phyloP scores from a whole-genome alignment of 2,329 filamentous ascomycete genomes.

The Colletotrichum lindemuthianum region DNA sequence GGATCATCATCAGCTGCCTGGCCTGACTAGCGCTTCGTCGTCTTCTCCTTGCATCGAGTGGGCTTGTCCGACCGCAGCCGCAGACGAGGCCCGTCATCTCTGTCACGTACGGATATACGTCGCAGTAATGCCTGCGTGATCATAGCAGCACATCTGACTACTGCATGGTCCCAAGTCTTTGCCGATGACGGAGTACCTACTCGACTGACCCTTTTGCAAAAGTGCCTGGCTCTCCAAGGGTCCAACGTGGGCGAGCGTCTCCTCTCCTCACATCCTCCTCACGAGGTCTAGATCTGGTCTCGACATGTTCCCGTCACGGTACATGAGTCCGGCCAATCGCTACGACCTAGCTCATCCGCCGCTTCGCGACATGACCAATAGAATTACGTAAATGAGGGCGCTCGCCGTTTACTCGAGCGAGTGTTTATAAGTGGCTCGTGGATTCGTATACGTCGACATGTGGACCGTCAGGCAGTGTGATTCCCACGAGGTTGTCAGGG shows the following conservation, averaged over 20 bases:
- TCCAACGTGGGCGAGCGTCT: conserved; percentile 3
- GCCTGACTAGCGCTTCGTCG: not conserved
- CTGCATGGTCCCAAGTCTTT: too few species aligned
- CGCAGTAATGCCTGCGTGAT: too few species aligned
- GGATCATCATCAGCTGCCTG: conserved; percentile 5
- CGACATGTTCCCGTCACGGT: conserved; percentile 8
- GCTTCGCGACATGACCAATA: conserved; percentile 25
- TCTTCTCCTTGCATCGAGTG: too few species aligned
- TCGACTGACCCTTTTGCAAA: not conserved
- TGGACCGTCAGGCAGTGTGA: not conserved
- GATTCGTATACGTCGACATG: conserved; percentile 15
- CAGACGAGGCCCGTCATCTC: too few species aligned
- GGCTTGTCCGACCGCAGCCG: too few species aligned
- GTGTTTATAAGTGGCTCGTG: conserved; percentile 17
- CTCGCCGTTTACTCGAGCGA: not conserved
- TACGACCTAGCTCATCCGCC: not conserved
- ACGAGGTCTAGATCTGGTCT: conserved; percentile 22
- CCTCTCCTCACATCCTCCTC: conserved; percentile 2
- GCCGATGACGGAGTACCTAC: not conserved
- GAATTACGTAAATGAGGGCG: conserved; percentile 31
- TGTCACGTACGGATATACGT: too few species aligned
- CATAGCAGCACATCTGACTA: too few species aligned
- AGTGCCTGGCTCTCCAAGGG: conserved; percentile 10
- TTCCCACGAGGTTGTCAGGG: conserved; percentile 5
- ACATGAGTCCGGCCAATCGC: conserved; percentile 20